Percentiles rank a stretch among this genome's conserved stretches.
These are phyloP conservation scores for Fulvia fulva DNA, from an alignment of 2,329 filamentous ascomycete genomes.

Conservation along the genomic window DNA sequence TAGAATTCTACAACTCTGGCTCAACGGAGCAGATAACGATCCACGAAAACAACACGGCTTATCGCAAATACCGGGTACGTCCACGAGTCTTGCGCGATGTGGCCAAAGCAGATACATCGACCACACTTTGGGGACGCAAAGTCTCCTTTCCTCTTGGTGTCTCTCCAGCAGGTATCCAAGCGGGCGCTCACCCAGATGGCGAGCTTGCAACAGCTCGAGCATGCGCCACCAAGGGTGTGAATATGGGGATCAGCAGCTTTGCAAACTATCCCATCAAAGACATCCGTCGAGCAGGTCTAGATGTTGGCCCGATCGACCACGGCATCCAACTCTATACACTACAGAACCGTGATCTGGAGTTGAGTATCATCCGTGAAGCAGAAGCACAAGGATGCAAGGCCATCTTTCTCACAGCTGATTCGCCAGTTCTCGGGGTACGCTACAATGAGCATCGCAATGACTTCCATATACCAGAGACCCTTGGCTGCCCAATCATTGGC, in stretches of 20 bases:
- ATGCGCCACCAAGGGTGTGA: slow-evolving; percentile 40
- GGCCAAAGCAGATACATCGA: slow-evolving; percentile 37
- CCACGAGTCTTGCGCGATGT: slow-evolving; percentile 38
- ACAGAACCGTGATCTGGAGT: slow-evolving; percentile 48
- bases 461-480: slow-evolving; percentile 37
- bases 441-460: slow-evolving; percentile 53
- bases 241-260: slow-evolving; percentile 49
- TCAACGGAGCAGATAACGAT: slow-evolving; percentile 54
- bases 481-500: slow-evolving; percentile 24
- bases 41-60: slow-evolving; percentile 52
- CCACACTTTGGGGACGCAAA: slow-evolving; percentile 42
- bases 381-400: slow-evolving; percentile 48
- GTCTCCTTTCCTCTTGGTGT: slow-evolving; percentile 50
- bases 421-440: slow-evolving; percentile 51
- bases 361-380: slow-evolving; percentile 32
- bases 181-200: slow-evolving; percentile 49
- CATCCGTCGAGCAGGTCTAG: slow-evolving; percentile 38
- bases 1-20: slow-evolving; percentile 57
- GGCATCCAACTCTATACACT: slow-evolving; percentile 55
- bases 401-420: slow-evolving; percentile 54
- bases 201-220: slow-evolving; percentile 49
- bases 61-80: slow-evolving; percentile 40
- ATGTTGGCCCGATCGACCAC: slow-evolving; percentile 39
- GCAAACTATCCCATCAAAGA: slow-evolving; percentile 46
- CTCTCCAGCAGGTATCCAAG: slow-evolving; percentile 50